Conservation (phyloP, 2,329 filamentous ascomycete genomes). For the Cladobotryum protrusum region DNA sequence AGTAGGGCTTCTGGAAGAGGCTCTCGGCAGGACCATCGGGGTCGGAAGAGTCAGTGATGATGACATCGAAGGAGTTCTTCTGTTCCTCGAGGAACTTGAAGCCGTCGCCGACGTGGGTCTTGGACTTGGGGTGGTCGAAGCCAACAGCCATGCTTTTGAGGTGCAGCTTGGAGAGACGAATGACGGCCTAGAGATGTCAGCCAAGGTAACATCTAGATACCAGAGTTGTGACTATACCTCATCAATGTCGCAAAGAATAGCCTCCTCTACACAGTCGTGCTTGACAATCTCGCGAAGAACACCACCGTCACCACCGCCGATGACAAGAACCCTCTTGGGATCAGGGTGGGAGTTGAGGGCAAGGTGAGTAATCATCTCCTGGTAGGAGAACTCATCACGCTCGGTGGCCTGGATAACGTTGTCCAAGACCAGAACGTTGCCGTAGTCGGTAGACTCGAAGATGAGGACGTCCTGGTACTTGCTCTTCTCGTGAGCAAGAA, state of each 20-base stretch:
- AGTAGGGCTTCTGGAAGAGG: conserved; percentile 98
- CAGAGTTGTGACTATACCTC: conserved; percentile 49
- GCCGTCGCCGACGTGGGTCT: conserved; percentile 88
- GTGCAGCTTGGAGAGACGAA: conserved; percentile 97
- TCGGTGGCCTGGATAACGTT: conserved; percentile 99
- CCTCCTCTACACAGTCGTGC: conserved; percentile 95
- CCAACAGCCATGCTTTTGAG: conserved; percentile 89
- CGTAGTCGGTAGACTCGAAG: conserved; percentile 97
- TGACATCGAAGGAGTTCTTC: conserved; percentile 97
- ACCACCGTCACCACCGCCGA: conserved; percentile 94
- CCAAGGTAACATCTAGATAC: background rate
- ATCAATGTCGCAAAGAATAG: conserved; percentile 95
- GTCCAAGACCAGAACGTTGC: conserved; percentile 92
- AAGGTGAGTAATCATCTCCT: conserved; percentile 99
- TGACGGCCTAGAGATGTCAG: conserved; percentile 64
- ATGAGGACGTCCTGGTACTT: conserved; percentile 98
- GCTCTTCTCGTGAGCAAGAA: conserved; percentile 98
- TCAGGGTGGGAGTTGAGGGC: conserved; percentile 98
- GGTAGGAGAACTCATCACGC: conserved; percentile 98
- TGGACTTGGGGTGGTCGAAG: conserved; percentile 90
- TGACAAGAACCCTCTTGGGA: conserved; percentile 97
- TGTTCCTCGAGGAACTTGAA: conserved; percentile 98
- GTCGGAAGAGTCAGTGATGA: conserved; percentile 98
- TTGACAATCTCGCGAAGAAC: conserved; percentile 98
- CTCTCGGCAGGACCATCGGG: conserved; percentile 94